Evolutionary conservation across 2,329 filamentous ascomycete species (phyloP), one percentile per base, ranked within the genome.

Genomic region (Verticillium zaregamsianum): DNA sequence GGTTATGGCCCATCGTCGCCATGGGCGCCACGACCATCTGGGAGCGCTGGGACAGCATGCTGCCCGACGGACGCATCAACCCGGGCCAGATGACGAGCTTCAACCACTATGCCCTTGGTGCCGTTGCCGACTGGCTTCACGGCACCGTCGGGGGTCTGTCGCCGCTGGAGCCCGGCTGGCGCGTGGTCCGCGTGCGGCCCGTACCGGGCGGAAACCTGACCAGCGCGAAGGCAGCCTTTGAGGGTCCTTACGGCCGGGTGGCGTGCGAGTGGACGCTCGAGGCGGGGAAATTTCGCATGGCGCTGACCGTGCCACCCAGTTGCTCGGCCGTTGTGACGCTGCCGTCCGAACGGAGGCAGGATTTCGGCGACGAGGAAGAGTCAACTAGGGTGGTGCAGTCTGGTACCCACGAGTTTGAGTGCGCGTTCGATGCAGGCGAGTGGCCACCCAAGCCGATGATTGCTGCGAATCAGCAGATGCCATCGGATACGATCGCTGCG

Each of bases 71-170:
- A 0, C 68, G 62, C 0, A 71, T 79, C 49, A 79, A 79, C 58
- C 71, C 74, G 0, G 73, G 76, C 0, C 65, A 73, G 31, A 79
- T 79, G 77, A 79, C 75, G 0, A 76, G 72, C 14, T 75, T 77
- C 55, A 77, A 80, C 58, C 75, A 79, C 62, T 79, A 79, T 52
- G 74, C 77, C 0, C 72, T 77, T 15, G 76, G 77, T 0, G 71
- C 73, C 6, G 73, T 79, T 3, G 77, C 74, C 1, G 73, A 79
- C 61, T 82, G 78, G 77, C 73, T 81, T 33, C 77, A 81, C 61
- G 69, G 72, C 37, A 72, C 70, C 2, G 70, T 80, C 11, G 79
- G 76, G 2, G 79, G 78, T 0, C 64, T 81, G 0, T 69, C 70
- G 0, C 74, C 75, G 0, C 68, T 68, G 2, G 70, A 74, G 35